Evolutionary conservation across 805 yeast species (phyloP).

Genomic region (Nakazawaea wickerhamii): DNA sequence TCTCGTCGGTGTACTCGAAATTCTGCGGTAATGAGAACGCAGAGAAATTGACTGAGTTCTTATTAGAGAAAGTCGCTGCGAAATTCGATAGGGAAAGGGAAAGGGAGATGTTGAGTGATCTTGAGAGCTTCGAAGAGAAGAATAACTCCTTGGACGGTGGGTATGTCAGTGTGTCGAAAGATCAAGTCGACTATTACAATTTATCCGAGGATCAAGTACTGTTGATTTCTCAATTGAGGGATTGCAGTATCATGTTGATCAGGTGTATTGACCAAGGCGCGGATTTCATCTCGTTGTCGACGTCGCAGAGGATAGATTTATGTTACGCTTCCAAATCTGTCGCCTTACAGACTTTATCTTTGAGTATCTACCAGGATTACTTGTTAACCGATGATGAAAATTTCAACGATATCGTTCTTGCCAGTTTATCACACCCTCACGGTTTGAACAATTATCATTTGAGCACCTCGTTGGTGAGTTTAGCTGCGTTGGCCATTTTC

Average conservation of each 20-base stretch:
- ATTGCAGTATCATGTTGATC: slow-evolving; percentile 26
- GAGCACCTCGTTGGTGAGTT: slow-evolving; percentile 7
- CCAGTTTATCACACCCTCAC: slow-evolving; percentile 10
- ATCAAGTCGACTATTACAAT: not conserved
- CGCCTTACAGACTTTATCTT: slow-evolving; percentile 49
- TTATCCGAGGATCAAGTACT: not conserved
- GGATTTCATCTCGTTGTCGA: slow-evolving; percentile 47
- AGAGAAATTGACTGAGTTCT: not conserved
- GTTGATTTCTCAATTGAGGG: slow-evolving; percentile 13
- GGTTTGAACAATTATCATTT: slow-evolving; percentile 9
- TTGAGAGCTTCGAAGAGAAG: slow-evolving; percentile 3
- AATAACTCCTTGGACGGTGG: slow-evolving; percentile 1
- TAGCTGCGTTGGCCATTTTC: slow-evolving; percentile 7
- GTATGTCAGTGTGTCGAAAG: not conserved
- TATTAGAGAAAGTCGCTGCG: slow-evolving; percentile 4
- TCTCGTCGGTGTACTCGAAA: not conserved
- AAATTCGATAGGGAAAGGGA: slow-evolving; percentile 4
- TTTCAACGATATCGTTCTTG: slow-evolving; percentile 1
- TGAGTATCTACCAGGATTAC: slow-evolving; percentile 6
- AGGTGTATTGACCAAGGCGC: slow-evolving; percentile 52
- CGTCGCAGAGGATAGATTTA: slow-evolving; percentile 39
- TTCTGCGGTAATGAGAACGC: not conserved
- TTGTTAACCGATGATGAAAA: slow-evolving; percentile 4
- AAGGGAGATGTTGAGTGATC: slow-evolving; percentile 6
- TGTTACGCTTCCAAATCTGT: slow-evolving; percentile 51